Evolutionary conservation across 1,139 yeast species (phyloP), one percentile per base, ranked within the genome.

Genomic region (Kodamaea plutei): DNA sequence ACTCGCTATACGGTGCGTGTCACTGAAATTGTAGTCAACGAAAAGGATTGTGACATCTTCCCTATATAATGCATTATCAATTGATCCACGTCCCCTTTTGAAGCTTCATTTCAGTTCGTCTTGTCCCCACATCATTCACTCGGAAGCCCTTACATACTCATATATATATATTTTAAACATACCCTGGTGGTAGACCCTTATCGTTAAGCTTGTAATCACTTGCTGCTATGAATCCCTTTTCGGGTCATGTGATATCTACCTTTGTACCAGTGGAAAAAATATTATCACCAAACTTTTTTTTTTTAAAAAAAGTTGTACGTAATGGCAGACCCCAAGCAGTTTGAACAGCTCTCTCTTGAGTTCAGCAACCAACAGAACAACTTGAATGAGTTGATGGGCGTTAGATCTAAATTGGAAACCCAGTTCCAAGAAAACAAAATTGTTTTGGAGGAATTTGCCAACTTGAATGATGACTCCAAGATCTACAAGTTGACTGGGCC

Each of bases 401-500:
- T 82, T 6, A 73, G 93, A 50, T 84, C 83, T 33, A 72, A 76
- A 47, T 62, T 83, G 25, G 93, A 83, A 50, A 81, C 91, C 1
- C 93, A 83, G 53, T 73, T 60, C 45, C 97, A 91, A 57, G 98
- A 91, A 56, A 89, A 89, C 59, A 81, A 80, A 51, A 88, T 91
- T 31, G 98, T 91, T n/a, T 69, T 79, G 47, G 79, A 76, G 23
- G 97, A 91, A 57, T 84, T 91, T 48, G 73, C 69, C 13, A 56
- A 60, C 31, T 61, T 88, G 40, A 66, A 75, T 41, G 76, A 70
- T 28, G 63, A 59, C 24, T 71, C 93, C 11, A 84, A 83, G 46
- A 80, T 91, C 22, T 91, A 76, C 62, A 91, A 91, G 57, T 70
- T 89, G 43, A 84, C 91, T 13, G 98, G 98, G 1, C 95, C 96